Base-by-base conservation (phyloP, 192 early-diverging fungal genomes). In the Lobulomyces angularis region DNA sequence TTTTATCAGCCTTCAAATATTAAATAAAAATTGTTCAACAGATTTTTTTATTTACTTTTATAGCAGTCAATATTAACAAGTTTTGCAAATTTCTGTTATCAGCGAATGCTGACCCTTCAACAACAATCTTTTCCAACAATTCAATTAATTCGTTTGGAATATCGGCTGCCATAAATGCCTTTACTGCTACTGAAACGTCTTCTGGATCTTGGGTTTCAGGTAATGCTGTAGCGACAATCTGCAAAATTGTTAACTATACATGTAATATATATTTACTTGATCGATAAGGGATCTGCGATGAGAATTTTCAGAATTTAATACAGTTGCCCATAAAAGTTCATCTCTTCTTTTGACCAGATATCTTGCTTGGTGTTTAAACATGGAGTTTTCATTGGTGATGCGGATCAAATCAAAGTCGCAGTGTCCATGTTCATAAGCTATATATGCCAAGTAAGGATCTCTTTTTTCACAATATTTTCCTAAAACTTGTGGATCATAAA, bases 311-410 rank as follows among this genome's bases (percentile, higher is more conserved):
- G 74, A 61, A 35, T 69, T 71, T 26, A 98, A 59, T 3, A 84
- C 94, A 63, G 74, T 71, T 31, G 62, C 62, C 94, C 94, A 98
- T 37, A 98, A 62, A 22, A 66, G 65, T 17, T 68, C 59, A 57
- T 92, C 87, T 27, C 89, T 79, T 17, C 91, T 71, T 45, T 82
- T 79, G 45, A 98, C 86, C 40, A 98, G 64, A 46, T 98, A 98
- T 44, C 94, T 82, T 11, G 91, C 81, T 67, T 96, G 94, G 56
- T 94, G 94, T 67, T 98, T 98, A 65, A 95, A 98, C 91, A 98
- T 95, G 25, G 81, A 72, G 60, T 98, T 95, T 38, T 95, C 88
- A 71, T 84, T 94, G 26, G 94, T 96, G 48, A 98, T 79, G n/a
- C 83, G 74, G 48, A 98, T 72, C 35, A 98, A 64, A 58, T 95